A percentile compares a stretch with the other conserved stretches of the same genome.
Conservation (phyloP, 2,329 filamentous ascomycete genomes). For the Arthrobotrys entomopaga region DNA sequence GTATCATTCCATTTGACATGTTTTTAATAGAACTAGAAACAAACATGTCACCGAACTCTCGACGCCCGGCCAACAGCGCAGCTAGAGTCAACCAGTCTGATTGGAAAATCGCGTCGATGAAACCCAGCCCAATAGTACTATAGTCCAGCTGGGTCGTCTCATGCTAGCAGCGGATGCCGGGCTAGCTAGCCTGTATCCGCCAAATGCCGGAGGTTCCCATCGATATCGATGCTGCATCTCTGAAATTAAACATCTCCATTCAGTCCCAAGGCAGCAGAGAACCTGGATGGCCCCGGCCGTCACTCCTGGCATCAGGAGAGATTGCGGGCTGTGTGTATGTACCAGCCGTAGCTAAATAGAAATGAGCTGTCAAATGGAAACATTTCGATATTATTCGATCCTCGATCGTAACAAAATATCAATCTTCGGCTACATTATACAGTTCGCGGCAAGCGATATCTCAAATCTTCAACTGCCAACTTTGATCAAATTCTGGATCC, state of each 20-base stretch:
- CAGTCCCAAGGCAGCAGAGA: slow-evolving; percentile 40
- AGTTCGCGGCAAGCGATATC: neutral
- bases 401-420: neutral
- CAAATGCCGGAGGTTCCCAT: slow-evolving; percentile 11
- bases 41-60: neutral
- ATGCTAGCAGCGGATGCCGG: slow-evolving; percentile 43
- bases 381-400: slow-evolving; percentile 7
- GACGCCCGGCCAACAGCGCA: neutral
- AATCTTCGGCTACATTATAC: slow-evolving; percentile 12
- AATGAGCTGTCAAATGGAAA: neutral
- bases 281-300: slow-evolving; percentile 11
- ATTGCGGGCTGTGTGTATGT: slow-evolving; percentile 2
- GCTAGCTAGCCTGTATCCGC: slow-evolving; percentile 44
- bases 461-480: neutral
- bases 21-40: neutral
- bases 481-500: too few relatives aligned
- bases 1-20: slow-evolving; percentile 31
- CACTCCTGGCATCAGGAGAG: neutral
- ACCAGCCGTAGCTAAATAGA: neutral
- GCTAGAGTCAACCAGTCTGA: too few relatives aligned
- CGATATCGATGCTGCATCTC: slow-evolving; percentile 19
- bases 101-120: slow-evolving; percentile 22
- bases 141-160: slow-evolving; percentile 13
- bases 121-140: slow-evolving; percentile 9
- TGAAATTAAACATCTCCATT: slow-evolving; percentile 46